Percentiles rank a stretch among this genome's conserved stretches.
phyloP scores from a whole-genome alignment of 352 stramenopile genomes.

The Globisporangium echinulatum region DNA sequence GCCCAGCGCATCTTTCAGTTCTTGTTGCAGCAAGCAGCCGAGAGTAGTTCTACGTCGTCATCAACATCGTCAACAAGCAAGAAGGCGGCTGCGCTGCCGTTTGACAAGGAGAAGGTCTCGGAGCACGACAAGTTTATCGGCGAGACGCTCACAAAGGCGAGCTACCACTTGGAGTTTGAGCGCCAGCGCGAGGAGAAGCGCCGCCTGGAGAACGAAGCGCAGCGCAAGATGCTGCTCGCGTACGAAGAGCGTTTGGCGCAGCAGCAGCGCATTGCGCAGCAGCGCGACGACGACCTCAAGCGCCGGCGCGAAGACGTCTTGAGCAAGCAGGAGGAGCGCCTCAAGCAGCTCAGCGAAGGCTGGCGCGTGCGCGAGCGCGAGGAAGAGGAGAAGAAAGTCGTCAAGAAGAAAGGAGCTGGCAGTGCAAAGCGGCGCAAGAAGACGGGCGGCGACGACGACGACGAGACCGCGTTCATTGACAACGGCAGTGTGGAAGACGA shows the following conservation, averaged over 20 bases:
- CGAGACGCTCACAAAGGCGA: slow-evolving; percentile 82
- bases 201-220: slow-evolving; percentile 71
- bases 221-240: slow-evolving; percentile 72
- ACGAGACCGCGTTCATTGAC: slow-evolving; percentile 21
- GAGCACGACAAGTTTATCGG: slow-evolving; percentile 86
- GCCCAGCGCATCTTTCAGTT: slow-evolving; percentile 82
- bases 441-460: slow-evolving; percentile 23
- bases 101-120: slow-evolving; percentile 83
- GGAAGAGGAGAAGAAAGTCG: slow-evolving; percentile 77
- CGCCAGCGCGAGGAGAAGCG: slow-evolving; percentile 83
- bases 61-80: slow-evolving; percentile 21
- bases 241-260: slow-evolving; percentile 75
- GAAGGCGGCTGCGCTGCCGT: slow-evolving; percentile 51
- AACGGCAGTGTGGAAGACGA: slow-evolving; percentile 34
- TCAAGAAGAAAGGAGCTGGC: slow-evolving; percentile 49
- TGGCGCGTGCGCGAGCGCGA: slow-evolving; percentile 81
- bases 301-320: slow-evolving; percentile 62
- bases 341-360: slow-evolving; percentile 74
- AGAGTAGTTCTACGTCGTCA: slow-evolving; percentile 12
- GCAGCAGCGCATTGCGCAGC: slow-evolving; percentile 43
- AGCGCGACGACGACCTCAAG: slow-evolving; percentile 54
- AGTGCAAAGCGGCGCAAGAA: slow-evolving; percentile 67
- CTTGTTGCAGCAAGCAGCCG: slow-evolving; percentile 49
- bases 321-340: slow-evolving; percentile 75
- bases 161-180: slow-evolving; percentile 87